Percentiles rank a stretch among this genome's conserved stretches.
Evolutionary conservation across 768 basidiomycete genomes (phyloP).

Genomic region (Collybiopsis luxurians): DNA sequence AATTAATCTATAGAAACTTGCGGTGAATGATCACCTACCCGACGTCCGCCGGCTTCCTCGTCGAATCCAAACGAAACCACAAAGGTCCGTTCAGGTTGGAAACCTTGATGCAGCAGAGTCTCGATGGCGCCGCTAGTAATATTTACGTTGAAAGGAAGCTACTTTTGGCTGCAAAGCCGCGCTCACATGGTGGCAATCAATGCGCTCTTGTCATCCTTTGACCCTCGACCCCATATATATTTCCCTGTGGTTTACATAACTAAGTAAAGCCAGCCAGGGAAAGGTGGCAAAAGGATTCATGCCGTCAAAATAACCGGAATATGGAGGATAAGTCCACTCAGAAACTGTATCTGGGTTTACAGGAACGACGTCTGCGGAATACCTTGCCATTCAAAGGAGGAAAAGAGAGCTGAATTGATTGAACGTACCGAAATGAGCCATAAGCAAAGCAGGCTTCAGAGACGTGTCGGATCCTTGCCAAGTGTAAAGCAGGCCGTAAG

Average conservation of each 20-base stretch:
- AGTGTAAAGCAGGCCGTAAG: slow-evolving; percentile 69
- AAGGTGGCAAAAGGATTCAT: not conserved
- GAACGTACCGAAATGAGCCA: slow-evolving; percentile 62
- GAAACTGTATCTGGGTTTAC: slow-evolving; percentile 53
- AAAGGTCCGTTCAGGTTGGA: slow-evolving; percentile 60
- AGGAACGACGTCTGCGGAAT: slow-evolving; percentile 59
- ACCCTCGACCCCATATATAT: slow-evolving; percentile 75
- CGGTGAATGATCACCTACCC: slow-evolving; percentile 26
- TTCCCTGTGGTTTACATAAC: slow-evolving; percentile 29
- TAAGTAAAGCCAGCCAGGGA: not conserved
- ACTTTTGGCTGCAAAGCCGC: not conserved
- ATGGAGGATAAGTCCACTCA: slow-evolving; percentile 61
- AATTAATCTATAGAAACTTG: not conserved
- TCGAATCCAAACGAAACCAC: slow-evolving; percentile 74
- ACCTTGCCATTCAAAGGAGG: not conserved
- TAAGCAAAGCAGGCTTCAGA: slow-evolving; percentile 68
- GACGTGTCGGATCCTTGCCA: slow-evolving; percentile 63
- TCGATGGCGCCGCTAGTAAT: slow-evolving; percentile 53
- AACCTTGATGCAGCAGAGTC: slow-evolving; percentile 58
- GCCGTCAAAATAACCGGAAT: slow-evolving; percentile 63
- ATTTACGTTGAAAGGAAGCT: not conserved
- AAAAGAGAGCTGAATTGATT: not conserved
- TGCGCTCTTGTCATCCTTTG: slow-evolving; percentile 74
- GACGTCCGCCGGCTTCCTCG: slow-evolving; percentile 60
- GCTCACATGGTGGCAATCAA: slow-evolving; percentile 61